Percentiles rank a stretch among this genome's conserved stretches.
Conservation (phyloP, 305 asterid species). For the Rubia balearica region DNA sequence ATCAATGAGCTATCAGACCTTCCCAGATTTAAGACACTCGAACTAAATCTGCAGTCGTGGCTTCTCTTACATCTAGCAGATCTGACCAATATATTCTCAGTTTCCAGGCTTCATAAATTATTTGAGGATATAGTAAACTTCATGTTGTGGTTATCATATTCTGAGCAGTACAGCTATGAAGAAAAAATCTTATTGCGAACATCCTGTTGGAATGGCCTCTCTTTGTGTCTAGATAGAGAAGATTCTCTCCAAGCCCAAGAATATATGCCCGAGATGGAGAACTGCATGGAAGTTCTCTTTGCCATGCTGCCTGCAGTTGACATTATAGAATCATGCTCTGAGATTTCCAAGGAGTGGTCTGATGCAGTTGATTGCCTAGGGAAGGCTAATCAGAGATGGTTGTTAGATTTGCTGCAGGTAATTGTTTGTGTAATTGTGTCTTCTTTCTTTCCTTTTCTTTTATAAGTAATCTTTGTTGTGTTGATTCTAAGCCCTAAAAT, state of each 20-base stretch:
- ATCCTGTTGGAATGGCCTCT: constrained; percentile 93
- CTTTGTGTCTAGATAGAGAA: constrained; percentile 47
- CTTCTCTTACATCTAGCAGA: constrained; percentile 63
- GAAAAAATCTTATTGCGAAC: constrained; percentile 48
- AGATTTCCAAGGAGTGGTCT: constrained; percentile 54
- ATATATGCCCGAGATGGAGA: constrained; percentile 46
- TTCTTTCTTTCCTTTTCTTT: constrained; percentile 2
- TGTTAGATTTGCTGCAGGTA: constrained; percentile 67
- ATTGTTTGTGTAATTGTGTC: constrained; percentile 6
- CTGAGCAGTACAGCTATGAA: constrained; percentile 39
- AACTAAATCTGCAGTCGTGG: constrained; percentile 62
- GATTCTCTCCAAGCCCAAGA: constrained; percentile 41
- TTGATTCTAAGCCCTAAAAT: background rate
- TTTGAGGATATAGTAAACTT: constrained; percentile 63
- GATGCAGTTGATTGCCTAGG: constrained; percentile 78
- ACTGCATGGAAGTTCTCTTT: constrained; percentile 71
- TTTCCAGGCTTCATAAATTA: constrained; percentile 60
- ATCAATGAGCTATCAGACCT: constrained; percentile 74
- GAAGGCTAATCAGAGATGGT: constrained; percentile 69
- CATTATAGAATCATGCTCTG: constrained; percentile 27
- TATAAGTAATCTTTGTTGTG: background rate
- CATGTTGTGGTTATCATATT: constrained; percentile 40
- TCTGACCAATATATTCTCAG: constrained; percentile 62
- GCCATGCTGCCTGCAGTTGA: constrained; percentile 41
- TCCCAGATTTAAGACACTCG: constrained; percentile 73